These are phyloP conservation scores for Mycogone perniciosa DNA, from an alignment of 2,329 filamentous ascomycete species.

Conservation along the genomic window DNA sequence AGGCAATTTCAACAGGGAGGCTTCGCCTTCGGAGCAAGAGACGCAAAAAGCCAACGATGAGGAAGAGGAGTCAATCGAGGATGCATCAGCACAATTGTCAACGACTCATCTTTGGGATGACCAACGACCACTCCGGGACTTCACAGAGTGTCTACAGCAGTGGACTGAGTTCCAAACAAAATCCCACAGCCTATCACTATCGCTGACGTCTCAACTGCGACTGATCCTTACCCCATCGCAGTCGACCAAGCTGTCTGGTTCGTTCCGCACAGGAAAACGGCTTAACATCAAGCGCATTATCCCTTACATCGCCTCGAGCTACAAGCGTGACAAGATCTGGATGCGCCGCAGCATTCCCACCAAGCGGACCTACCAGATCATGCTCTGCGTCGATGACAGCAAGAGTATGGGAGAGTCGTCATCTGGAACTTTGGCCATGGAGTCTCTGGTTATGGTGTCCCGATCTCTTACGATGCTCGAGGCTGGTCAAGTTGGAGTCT, in stretches of 20 bases:
- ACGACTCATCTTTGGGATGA: constrained; percentile 61
- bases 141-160: constrained; percentile 57
- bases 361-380: constrained; percentile 93
- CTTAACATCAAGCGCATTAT: constrained; percentile 99
- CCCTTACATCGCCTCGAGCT: constrained; percentile 94
- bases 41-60: constrained; percentile 37
- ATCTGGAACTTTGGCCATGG: constrained; percentile 76
- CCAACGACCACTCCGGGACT: constrained; percentile 38
- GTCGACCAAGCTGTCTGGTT: constrained; percentile 91
- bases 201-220: constrained; percentile 88
- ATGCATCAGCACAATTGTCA: constrained; percentile 58
- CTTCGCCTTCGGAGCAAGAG: constrained; percentile 34
- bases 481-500: constrained; percentile 83
- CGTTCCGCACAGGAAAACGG: constrained; percentile 94
- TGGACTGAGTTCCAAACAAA: constrained; percentile 81
- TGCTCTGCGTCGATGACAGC: constrained; percentile 94
- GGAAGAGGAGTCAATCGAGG: constrained; percentile 41
- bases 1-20: constrained; percentile 51
- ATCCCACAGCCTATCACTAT: constrained; percentile 80
- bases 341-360: constrained; percentile 88
- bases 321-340: constrained; percentile 99
- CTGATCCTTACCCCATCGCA: constrained; percentile 92
- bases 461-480: constrained; percentile 87
- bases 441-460: constrained; percentile 87
- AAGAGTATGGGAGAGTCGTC: constrained; percentile 83